Evolutionary conservation across 2,329 filamentous ascomycete genomes (phyloP), one percentile per base, ranked within the genome.

Genomic region (Exophiala calicioides): DNA sequence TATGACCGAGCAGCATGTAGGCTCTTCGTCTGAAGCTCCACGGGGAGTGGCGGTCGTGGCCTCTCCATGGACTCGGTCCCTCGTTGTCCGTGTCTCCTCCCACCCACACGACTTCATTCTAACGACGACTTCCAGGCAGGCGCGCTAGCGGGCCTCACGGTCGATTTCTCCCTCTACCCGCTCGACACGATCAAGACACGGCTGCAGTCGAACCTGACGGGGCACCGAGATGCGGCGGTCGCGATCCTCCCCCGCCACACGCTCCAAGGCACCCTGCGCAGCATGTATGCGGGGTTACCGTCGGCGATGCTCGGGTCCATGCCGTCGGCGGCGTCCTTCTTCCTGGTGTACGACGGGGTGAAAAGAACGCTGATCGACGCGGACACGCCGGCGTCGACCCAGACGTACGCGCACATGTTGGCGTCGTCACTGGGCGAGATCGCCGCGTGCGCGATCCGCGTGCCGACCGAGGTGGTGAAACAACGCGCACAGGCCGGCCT

Each of bases 141-240:
- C 68, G 93, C 84, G 63, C 75, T 96, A 58, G 93, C 93, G 58
- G 93, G 93, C 65, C 93, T 93, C 36, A 95, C 90, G 10, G 93
- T 97, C 69, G 93, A 98, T 79, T 84, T 95, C 62, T 90, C 90
- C 45, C 88, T 98, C 65, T 98, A 88, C 75, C 93, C 93, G 1
- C 89, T 98, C 76, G 94, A 98, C 79, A 98, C 93, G 0, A 84
- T 98, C 65, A 98, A 98, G 74, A 98, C 94, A 32, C 90, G 93
- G 12, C 88, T 98, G 5, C 93, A 98, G 73, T 89, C 90, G 55
- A 80, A 80, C 36, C 67, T 77, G 46, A n/a, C n/a, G n/a, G n/a
- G n/a, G n/a, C n/a, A n/a, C n/a, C n/a, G n/a, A n/a, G n/a, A n/a
- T n/a, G n/a, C n/a, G n/a, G n/a, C n/a, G n/a, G n/a, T n/a, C n/a